Conservation (phyloP, 805 yeast genomes). For the Ogataea philodendri region DNA sequence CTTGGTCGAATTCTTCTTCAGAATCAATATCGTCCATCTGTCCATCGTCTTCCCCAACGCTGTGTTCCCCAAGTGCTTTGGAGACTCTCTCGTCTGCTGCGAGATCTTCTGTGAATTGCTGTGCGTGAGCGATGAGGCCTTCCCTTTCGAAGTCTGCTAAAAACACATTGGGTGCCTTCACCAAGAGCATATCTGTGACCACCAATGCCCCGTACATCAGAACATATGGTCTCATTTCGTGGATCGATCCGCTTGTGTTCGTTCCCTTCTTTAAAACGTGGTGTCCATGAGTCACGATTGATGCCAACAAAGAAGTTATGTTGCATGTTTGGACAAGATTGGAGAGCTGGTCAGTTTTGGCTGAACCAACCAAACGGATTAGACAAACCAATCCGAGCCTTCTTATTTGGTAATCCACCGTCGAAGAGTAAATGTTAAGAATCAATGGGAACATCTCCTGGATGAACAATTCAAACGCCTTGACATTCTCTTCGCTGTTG, state of each 20-base stretch:
- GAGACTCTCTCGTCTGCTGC: conserved; percentile 15
- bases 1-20: conserved; percentile 9
- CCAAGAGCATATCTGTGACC: conserved; percentile 44
- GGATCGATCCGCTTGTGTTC: conserved; percentile 16
- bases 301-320: conserved; percentile 52
- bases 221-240: conserved; percentile 35
- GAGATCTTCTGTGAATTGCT: conserved; percentile 32
- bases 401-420: conserved; percentile 66
- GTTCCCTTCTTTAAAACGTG: conserved; percentile 25
- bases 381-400: conserved; percentile 53
- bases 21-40: conserved; percentile 4
- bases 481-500: conserved; percentile 22
- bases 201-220: conserved; percentile 52
- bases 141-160: conserved; percentile 59
- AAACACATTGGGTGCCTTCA: conserved; percentile 43
- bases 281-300: conserved; percentile 58
- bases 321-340: conserved; percentile 34
- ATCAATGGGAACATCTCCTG: conserved; percentile 50
- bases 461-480: conserved; percentile 35
- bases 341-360: conserved; percentile 33
- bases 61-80: conserved; percentile 1
- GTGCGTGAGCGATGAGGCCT: conserved; percentile 61
- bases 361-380: conserved; percentile 47
- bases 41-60: conserved; percentile 1
- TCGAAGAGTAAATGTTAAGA: conserved; percentile 64